Base-by-base conservation (phyloP, 257 asterid genomes). In the Nicotiana tabacum region DNA sequence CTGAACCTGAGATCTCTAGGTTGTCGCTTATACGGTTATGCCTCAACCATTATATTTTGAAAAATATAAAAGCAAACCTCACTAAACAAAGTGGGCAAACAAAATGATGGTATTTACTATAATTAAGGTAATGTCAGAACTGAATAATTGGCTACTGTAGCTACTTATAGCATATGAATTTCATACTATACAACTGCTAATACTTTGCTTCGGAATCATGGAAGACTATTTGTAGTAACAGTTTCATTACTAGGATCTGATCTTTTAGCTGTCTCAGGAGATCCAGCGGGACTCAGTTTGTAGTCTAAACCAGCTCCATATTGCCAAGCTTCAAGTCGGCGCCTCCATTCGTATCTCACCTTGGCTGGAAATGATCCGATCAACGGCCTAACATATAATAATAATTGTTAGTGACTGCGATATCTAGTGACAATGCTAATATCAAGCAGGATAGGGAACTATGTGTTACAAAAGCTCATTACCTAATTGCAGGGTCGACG, bases 291-390 rank as follows among this genome's bases (percentile, higher is more conserved):
- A 48, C 77, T 89, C 82, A 90, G 78, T 87, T 87, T 82, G 88
- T 94, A 94, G 90, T 96, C 99, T 21, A 94, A 89, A 81, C 99
- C 99, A 84, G 98, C 91, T 86, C 99, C 99, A 89, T 94, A 96
- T 83, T 92, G 89, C 99, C 99, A 96, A 58, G 99, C 97, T 84
- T 93, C 98, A 7, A 96, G 95, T 86, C 87, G 90, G 77, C 91
- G 90, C 82, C 84, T 93, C 99, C 97, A 94, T 86, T 85, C 86
- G 17, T 89, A 96, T 85, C 85, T 89, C 88, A 82, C 83, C 90
- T 88, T 90, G 39, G 87, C 88, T n/a, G 98, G 92, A 60, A 93
- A 90, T 46, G 85, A 68, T 10, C 81, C 79, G 85, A 91, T 70
- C 85, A 85, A 83, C 53, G 96, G 94, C 91, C 99, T 94, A 88